These are phyloP conservation scores for Trichoderma harzianum DNA, from an alignment of 2,329 filamentous ascomycete species.

Conservation along the genomic window DNA sequence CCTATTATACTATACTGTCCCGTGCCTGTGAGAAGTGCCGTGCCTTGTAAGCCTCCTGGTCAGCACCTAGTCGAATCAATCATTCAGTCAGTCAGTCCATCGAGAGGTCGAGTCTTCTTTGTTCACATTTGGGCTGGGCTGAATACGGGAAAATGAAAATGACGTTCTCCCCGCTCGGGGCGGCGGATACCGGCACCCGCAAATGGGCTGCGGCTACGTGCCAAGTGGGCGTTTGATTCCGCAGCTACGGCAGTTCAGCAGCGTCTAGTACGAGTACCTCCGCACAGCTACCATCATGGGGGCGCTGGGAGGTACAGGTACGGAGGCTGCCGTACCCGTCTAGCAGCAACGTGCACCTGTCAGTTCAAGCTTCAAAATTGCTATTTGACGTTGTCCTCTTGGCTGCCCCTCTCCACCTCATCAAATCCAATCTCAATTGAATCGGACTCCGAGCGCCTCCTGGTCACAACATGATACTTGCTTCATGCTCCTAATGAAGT, in stretches of 20 bases:
- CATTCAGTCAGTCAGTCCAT: neutral
- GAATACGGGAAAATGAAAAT: constrained; percentile 8
- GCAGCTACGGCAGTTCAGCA: constrained; percentile 3
- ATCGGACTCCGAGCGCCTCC: neutral
- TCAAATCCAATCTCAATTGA: neutral
- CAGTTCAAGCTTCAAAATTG: neutral
- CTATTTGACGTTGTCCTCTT: neutral
- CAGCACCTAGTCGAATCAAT: neutral
- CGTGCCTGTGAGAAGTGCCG: neutral
- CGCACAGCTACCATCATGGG: neutral
- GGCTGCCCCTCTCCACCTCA: neutral
- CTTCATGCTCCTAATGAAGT: neutral
- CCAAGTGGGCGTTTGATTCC: constrained; percentile 2
- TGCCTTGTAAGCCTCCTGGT: neutral
- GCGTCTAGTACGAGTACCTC: neutral
- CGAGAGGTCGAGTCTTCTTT: neutral
- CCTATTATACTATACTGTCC: neutral
- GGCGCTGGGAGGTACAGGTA: neutral
- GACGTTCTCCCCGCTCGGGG: constrained; percentile 17
- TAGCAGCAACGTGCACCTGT: neutral
- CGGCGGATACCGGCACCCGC: constrained; percentile 15
- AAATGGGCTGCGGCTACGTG: constrained; percentile 6
- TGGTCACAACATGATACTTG: neutral
- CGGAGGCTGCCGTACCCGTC: neutral
- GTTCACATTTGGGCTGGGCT: neutral